Base-by-base conservation (phyloP, 148 eudicot genomes). In the Vaccinium vitisidaea region DNA sequence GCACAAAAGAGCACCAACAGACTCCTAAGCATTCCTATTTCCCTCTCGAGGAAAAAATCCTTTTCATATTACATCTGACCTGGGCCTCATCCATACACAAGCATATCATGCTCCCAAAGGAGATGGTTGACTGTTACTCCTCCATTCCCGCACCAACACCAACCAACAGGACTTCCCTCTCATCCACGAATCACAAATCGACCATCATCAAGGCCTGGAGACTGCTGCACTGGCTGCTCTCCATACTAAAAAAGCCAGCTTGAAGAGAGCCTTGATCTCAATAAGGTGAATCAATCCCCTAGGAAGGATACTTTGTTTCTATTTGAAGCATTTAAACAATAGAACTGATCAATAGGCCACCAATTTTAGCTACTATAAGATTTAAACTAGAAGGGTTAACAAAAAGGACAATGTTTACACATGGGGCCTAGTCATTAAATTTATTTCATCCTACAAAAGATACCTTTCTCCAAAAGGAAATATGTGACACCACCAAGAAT, bases 401-500 rank as follows among this genome's bases (percentile, higher is more conserved):
- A 67, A 19, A 36, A 39, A 18, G n/a, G 78, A 75, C 78, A 75
- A 75, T 2, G 78, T 75, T 43, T 43, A 75, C 36, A 25, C 50
- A 4, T 39, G 18, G 23, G n/a, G n/a, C 77, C 77, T 18, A 74
- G 23, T 39, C 77, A 14, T 39, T 74, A 39, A 2, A 2, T 74
- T 74, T 74, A 74, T 39, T 74, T 36, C 21, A 74, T 32, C 12
- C 77, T 74, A 74, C 12, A 21, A 74, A 15, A 74, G 77, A 74
- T 18, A 74, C 15, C 50, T 36, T 39, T 74, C 52, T 39, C 8
- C 8, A 30, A 0, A 74, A 74, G 50, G 39, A 74, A 74, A 74
- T 74, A 74, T 15, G 77, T 32, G 49, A 10, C 19, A 15, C 19
- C 32, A 5, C 43, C 46, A 14, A 5, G 19, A 70, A 30, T 70